A percentile compares a stretch with the other conserved stretches of the same genome.
Conservation (phyloP, 352 stramenopile species). For the Phytophthora rubi region DNA sequence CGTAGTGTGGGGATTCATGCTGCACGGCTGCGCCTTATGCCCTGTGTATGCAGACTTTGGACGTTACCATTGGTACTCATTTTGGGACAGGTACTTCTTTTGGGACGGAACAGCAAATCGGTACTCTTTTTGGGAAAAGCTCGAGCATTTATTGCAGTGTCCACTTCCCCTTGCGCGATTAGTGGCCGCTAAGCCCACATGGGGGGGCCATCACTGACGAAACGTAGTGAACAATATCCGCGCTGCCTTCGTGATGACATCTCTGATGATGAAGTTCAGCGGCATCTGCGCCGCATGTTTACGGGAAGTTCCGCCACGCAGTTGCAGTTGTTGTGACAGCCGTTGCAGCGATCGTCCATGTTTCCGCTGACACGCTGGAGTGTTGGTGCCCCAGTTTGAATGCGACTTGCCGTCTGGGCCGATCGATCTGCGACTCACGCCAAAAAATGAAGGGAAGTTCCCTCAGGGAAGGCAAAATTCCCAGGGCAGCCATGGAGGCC, state of each 20-base stretch:
- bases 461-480: slow-evolving; percentile 9
- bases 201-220: neutral
- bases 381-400: slow-evolving; percentile 7
- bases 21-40: no score
- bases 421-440: slow-evolving; percentile 10
- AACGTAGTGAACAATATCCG: neutral
- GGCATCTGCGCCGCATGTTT: neutral
- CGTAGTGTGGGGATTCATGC: no score
- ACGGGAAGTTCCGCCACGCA: slow-evolving; percentile 7
- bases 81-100: no score
- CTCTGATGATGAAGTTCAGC: neutral
- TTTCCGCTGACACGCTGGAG: slow-evolving; percentile 6
- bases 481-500: neutral
- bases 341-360: slow-evolving; percentile 19
- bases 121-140: no score
- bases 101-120: no score
- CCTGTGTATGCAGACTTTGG: no score
- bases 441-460: slow-evolving; percentile 2
- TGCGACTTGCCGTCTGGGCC: slow-evolving; percentile 4
- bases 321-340: slow-evolving; percentile 32
- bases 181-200: no score
- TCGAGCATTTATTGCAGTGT: no score
- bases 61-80: no score
- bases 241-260: neutral
- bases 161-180: neutral